Percentiles rank a stretch among this genome's conserved stretches.
These are phyloP conservation scores for Penicillium maclennaniae DNA, from an alignment of 495 filamentous ascomycete genomes.

Conservation along the genomic window DNA sequence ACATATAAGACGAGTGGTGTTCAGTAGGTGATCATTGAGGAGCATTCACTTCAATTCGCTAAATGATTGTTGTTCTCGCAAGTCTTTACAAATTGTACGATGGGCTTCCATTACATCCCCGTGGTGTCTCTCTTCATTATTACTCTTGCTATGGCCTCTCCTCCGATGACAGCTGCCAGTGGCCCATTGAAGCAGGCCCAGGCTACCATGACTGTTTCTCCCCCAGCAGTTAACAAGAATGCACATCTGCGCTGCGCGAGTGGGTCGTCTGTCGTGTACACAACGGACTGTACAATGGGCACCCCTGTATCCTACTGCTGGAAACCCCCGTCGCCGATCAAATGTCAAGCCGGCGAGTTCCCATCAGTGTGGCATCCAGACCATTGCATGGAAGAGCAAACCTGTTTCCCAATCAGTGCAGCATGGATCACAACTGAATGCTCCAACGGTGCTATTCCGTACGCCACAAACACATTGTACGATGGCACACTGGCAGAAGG, in stretches of 20 bases:
- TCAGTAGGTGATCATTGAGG: too few relatives aligned
- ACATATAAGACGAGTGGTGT: too few relatives aligned
- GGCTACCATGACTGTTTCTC: conserved; percentile 1
- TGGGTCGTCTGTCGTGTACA: conserved; percentile 25
- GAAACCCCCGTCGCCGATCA: conserved; percentile 13
- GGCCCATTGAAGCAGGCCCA: background rate
- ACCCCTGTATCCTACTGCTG: conserved; percentile 22
- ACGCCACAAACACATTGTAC: conserved; percentile 20
- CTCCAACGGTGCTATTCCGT: conserved; percentile 22
- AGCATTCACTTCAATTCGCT: too few relatives aligned
- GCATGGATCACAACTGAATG: conserved; percentile 28
- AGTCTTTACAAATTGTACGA: background rate
- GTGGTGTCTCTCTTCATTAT: background rate
- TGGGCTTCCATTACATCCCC: background rate
- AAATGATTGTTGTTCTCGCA: background rate
- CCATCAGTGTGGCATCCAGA: conserved; percentile 29
- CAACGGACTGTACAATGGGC: conserved; percentile 28
- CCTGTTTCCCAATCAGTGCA: conserved; percentile 24
- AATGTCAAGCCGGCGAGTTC: conserved; percentile 20
- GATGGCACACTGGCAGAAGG: conserved; percentile 21
- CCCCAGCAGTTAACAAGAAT: conserved; percentile 13
- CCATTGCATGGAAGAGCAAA: conserved; percentile 24
- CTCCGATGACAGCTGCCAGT: conserved; percentile 5
- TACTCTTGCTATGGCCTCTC: conserved; percentile 7
- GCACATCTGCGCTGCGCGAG: conserved; percentile 16